Base-by-base conservation (phyloP, 139 green algal genomes). In the Chlamydomonas applanata region DNA sequence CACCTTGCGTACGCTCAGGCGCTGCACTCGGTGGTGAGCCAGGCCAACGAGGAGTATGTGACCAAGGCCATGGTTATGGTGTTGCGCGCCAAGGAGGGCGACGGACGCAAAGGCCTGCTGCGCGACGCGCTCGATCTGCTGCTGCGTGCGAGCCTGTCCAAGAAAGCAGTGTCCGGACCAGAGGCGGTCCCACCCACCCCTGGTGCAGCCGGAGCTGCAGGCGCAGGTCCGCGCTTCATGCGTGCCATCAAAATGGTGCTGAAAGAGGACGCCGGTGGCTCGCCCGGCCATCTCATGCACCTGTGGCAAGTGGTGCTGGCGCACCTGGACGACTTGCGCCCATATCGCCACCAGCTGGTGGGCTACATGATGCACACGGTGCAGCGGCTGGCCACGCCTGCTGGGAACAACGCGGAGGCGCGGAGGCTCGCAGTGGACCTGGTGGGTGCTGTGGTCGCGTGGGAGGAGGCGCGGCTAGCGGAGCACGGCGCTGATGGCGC, bases 271-370 rank as follows among this genome's bases (percentile, higher is more conserved):
- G 87, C 86, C 0, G 77, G 90, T 11, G 11, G 40, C 72, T 90
- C 61, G 92, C 34, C 79, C 11, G 40, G 40, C 76, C 40, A 84
- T 91, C 44, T 60, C n/a, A 79, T 94, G 44, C 93, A 98, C 79
- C 82, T 98, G 45, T 96, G 94, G 89, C 92, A 97, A 78, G 76
- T 97, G 30, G 74, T 99, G 27, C 89, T 97, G 36, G 83, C 91
- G 30, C 96, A 99, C 77, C 78, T 87, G 1, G 80, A 94, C 44
- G 67, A 95, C 13, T 98, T 98, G 78, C 97, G 94, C 81, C 35
- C 81, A 13, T 89, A 75, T 56, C 68, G 91, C 5, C 79, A 79
- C 27, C 88, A 95, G 57, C 98, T 99, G 75, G 86, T 97, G 71
- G 80, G 85, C 3, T 86, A 95, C 66, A 99, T 99, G 91, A 85